phyloP scores from a whole-genome alignment of 2,329 filamentous ascomycete species.

The Penicillium hesseltinei region DNA sequence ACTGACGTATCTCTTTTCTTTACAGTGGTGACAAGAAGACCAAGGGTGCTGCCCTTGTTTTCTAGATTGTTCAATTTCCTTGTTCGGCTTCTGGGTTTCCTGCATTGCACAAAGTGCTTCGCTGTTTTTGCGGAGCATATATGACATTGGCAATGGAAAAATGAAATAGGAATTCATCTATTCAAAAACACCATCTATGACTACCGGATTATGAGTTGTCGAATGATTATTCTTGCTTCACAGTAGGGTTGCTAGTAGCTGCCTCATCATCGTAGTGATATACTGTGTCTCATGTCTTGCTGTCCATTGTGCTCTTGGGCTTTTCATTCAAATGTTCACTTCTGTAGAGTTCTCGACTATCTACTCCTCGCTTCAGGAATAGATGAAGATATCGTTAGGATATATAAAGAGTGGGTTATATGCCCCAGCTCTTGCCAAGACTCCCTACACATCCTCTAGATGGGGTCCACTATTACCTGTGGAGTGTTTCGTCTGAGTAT shows the following conservation, averaged over 20 bases:
- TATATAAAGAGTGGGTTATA: background rate
- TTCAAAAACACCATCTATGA: constrained; percentile 38
- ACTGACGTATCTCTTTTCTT: constrained; percentile 42
- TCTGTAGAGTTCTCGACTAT: background rate
- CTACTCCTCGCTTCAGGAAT: background rate
- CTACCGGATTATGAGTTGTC: constrained; percentile 35
- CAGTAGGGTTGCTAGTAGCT: constrained; percentile 5
- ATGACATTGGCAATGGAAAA: constrained; percentile 44
- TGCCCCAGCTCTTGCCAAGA: background rate
- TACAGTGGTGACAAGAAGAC: constrained; percentile 99
- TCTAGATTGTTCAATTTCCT: constrained; percentile 66
- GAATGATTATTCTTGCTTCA: constrained; percentile 2
- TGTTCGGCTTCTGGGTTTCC: constrained; percentile 44
- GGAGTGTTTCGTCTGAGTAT: background rate
- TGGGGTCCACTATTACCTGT: background rate
- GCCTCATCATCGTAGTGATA: background rate
- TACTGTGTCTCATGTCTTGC: background rate
- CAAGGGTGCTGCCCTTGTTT: constrained; percentile 99
- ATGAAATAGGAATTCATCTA: constrained; percentile 44
- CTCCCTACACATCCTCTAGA: background rate
- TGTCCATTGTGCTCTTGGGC: too few relatives aligned
- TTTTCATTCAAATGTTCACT: background rate
- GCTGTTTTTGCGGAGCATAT: constrained; percentile 34
- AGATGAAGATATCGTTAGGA: background rate
- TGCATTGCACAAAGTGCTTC: constrained; percentile 39